A percentile compares a stretch with the other conserved stretches of the same genome.
Evolutionary conservation across 192 early-diverging fungal species (phyloP).

Genomic region (Coemansia sp.): DNA sequence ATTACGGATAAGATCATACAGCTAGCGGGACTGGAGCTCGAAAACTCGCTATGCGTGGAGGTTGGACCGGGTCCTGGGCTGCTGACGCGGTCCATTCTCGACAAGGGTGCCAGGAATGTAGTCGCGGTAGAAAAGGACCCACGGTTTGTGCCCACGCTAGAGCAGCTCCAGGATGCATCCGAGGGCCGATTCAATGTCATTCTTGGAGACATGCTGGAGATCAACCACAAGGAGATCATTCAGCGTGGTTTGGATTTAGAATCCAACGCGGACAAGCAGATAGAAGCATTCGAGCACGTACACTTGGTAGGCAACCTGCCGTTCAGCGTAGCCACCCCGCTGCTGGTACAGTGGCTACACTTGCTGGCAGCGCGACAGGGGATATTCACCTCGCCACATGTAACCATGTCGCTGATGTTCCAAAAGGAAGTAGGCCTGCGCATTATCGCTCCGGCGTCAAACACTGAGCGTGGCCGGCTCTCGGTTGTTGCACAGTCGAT

Average conservation of each 20-base stretch:
- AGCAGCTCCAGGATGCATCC: slow-evolving; percentile 73
- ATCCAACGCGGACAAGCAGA: slow-evolving; percentile 7
- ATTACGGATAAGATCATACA: slow-evolving; percentile 76
- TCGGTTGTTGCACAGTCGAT: slow-evolving; percentile 73
- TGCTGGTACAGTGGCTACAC: slow-evolving; percentile 74
- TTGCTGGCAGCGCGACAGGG: slow-evolving; percentile 57
- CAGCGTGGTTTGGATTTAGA: slow-evolving; percentile 22
- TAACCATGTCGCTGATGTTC: slow-evolving; percentile 81
- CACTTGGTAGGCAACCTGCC: slow-evolving; percentile 81
- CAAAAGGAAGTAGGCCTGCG: slow-evolving; percentile 77
- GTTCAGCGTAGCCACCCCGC: slow-evolving; percentile 71
- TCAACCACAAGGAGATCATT: slow-evolving; percentile 59
- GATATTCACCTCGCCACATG: slow-evolving; percentile 55
- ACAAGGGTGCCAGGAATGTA: slow-evolving; percentile 61
- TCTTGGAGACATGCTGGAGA: slow-evolving; percentile 64
- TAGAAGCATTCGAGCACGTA: slow-evolving; percentile 34
- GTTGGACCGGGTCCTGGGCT: slow-evolving; percentile 80
- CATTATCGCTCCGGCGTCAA: slow-evolving; percentile 57
- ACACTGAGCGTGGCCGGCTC: slow-evolving; percentile 60
- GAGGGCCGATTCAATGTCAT: slow-evolving; percentile 57
- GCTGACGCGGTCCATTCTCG: slow-evolving; percentile 74
- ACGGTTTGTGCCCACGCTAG: slow-evolving; percentile 66
- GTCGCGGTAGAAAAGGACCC: slow-evolving; percentile 74
- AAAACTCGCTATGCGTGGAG: slow-evolving; percentile 68
- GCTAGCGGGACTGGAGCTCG: slow-evolving; percentile 57